Evolutionary conservation across 345 rosid species (phyloP).

Genomic region (Combretum micranthum): DNA sequence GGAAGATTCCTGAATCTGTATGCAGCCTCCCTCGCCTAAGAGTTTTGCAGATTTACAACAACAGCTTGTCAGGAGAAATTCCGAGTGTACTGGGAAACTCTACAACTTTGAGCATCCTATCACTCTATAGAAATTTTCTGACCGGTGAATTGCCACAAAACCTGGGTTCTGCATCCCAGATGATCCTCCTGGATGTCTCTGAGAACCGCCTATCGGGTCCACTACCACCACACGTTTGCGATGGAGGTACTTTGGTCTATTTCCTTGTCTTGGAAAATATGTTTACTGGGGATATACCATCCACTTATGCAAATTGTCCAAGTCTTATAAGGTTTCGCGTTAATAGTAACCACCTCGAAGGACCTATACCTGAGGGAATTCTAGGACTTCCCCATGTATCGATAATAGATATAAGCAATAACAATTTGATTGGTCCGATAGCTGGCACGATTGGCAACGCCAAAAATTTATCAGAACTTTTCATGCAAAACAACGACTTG

Average conservation of each 20-base stretch:
- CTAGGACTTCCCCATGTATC: slow-evolving; percentile 76
- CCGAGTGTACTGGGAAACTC: slow-evolving; percentile 58
- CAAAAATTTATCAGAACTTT: slow-evolving; percentile 75
- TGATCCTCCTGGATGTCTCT: slow-evolving; percentile 67
- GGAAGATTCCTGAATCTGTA: slow-evolving; percentile 68
- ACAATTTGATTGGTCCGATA: slow-evolving; percentile 60
- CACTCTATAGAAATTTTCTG: slow-evolving; percentile 65
- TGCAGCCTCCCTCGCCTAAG: slow-evolving; percentile 67
- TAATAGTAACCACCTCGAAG: slow-evolving; percentile 55
- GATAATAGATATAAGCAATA: slow-evolving; percentile 69
- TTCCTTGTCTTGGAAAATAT: slow-evolving; percentile 63
- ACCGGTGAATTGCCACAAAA: slow-evolving; percentile 66
- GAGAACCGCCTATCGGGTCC: slow-evolving; percentile 73
- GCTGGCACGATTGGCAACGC: slow-evolving; percentile 45
- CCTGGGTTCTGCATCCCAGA: slow-evolving; percentile 46
- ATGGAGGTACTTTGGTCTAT: slow-evolving; percentile 65
- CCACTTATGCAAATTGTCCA: slow-evolving; percentile 51
- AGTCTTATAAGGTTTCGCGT: slow-evolving; percentile 74
- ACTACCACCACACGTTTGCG: slow-evolving; percentile 60
- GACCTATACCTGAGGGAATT: slow-evolving; percentile 53
- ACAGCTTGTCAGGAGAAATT: slow-evolving; percentile 80
- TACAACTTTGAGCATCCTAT: slow-evolving; percentile 48
- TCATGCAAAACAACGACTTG: slow-evolving; percentile 61
- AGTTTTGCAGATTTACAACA: slow-evolving; percentile 84
- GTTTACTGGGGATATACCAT: slow-evolving; percentile 64